A percentile compares a stretch with the other conserved stretches of the same genome.
Conservation (phyloP, 2,329 filamentous ascomycete genomes). For the Aspergillus sp. region DNA sequence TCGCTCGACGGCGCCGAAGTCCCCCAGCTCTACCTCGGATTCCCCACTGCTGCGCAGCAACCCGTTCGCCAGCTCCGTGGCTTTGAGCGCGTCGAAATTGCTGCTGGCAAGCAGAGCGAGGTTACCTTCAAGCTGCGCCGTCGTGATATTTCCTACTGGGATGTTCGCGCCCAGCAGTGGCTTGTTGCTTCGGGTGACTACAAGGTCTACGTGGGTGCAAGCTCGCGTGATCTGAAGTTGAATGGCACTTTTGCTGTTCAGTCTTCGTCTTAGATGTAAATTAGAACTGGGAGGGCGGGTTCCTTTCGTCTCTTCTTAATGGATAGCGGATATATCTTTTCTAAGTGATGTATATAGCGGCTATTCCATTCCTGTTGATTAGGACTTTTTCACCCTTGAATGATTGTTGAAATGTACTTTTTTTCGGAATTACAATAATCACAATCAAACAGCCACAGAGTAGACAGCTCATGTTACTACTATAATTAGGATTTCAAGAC, state of each 20-base stretch:
- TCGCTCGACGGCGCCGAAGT: conserved; percentile 51
- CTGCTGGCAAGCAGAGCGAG: conserved; percentile 42
- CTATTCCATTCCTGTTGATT: too few relatives aligned
- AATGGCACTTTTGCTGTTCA: conserved; percentile 16
- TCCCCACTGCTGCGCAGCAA: conserved; percentile 33
- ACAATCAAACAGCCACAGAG: too few relatives aligned
- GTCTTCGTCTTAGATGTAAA: background rate
- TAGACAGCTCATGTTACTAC: too few relatives aligned
- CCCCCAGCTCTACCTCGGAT: conserved; percentile 58
- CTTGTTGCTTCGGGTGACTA: conserved; percentile 28
- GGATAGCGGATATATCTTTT: too few relatives aligned
- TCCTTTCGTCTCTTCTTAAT: background rate
- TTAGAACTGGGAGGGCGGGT: background rate
- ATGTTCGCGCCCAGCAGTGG: conserved; percentile 38
- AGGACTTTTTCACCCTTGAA: too few relatives aligned
- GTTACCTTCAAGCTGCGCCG: conserved; percentile 50
- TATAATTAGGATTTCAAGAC: too few relatives aligned
- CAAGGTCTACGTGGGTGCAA: conserved; percentile 28
- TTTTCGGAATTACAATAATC: too few relatives aligned
- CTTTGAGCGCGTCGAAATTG: conserved; percentile 54
- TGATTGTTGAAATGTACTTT: too few relatives aligned
- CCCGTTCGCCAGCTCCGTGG: conserved; percentile 49
- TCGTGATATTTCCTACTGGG: conserved; percentile 41
- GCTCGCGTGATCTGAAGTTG: conserved; percentile 26
- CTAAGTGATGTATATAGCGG: too few relatives aligned